These are phyloP conservation scores for Termitomyces sp. DNA, from an alignment of 768 basidiomycete genomes.

Conservation along the genomic window DNA sequence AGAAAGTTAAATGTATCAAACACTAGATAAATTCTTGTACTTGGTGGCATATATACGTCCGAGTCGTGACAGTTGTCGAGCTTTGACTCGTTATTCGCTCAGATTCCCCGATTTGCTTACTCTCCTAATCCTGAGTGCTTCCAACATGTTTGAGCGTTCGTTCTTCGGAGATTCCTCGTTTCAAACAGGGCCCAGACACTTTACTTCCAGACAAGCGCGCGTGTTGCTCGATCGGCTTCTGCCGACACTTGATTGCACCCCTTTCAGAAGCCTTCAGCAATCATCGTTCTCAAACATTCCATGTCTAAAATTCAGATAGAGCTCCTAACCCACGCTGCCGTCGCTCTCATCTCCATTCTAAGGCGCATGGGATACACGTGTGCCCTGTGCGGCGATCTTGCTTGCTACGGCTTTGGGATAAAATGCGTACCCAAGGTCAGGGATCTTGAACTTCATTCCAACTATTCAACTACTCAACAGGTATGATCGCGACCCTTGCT, in stretches of 20 bases:
- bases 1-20: too few relatives aligned
- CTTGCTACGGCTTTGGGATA: neutral
- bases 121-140: neutral
- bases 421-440: neutral
- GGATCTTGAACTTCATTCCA: neutral
- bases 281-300: neutral
- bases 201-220: neutral
- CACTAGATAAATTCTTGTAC: too few relatives aligned
- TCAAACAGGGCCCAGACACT: neutral
- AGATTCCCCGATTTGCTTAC: neutral
- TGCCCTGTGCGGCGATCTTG: neutral
- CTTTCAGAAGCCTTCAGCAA: neutral
- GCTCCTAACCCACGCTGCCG: neutral
- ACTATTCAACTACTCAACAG: neutral
- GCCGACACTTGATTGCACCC: neutral
- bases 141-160: neutral
- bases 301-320: neutral
- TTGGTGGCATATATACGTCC: too few relatives aligned
- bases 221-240: neutral
- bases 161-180: neutral
- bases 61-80: too few relatives aligned
- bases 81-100: neutral
- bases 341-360: neutral
- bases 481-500: neutral
- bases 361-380: neutral